These are phyloP conservation scores for Saitozyma sp. DNA, from an alignment of 768 basidiomycete species.

Conservation along the genomic window DNA sequence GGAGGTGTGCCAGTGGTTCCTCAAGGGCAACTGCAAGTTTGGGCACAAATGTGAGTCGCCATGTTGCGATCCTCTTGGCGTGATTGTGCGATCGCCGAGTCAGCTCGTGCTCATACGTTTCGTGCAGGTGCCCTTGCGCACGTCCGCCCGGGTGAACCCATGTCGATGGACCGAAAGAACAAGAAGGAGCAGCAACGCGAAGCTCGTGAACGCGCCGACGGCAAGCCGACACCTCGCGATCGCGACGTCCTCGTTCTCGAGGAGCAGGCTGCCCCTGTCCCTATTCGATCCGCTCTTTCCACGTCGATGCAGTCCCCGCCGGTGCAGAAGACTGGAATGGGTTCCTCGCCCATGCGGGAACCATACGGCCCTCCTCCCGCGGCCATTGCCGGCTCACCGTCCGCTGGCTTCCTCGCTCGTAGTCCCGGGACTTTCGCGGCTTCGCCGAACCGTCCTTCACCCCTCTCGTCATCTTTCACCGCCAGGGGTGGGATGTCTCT, in stretches of 20 bases:
- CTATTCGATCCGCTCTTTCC: slow-evolving; percentile 40
- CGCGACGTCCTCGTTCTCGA: slow-evolving; percentile 14
- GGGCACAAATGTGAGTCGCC: slow-evolving; percentile 57
- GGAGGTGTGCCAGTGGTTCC: slow-evolving; percentile 56
- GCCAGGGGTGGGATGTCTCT: slow-evolving; percentile 45
- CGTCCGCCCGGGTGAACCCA: slow-evolving; percentile 86
- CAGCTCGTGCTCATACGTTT: slow-evolving; percentile 8
- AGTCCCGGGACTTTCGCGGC: slow-evolving; percentile 31
- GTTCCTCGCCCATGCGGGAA: slow-evolving; percentile 42
- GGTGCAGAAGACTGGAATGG: slow-evolving; percentile 10
- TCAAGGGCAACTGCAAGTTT: slow-evolving; percentile 88
- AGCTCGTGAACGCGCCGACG: slow-evolving; percentile 27
- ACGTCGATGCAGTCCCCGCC: slow-evolving; percentile 40
- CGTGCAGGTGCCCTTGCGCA: slow-evolving; percentile 84
- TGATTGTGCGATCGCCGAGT: slow-evolving; percentile 1
- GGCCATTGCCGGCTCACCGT: slow-evolving; percentile 27
- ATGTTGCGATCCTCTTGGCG: not conserved
- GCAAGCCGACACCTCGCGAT: slow-evolving; percentile 5
- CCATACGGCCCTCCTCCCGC: slow-evolving; percentile 45
- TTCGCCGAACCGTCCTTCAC: slow-evolving; percentile 49
- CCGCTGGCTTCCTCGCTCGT: slow-evolving; percentile 36
- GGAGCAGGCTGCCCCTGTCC: slow-evolving; percentile 33
- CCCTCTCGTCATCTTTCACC: slow-evolving; percentile 54
- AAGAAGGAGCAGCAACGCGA: slow-evolving; percentile 59
- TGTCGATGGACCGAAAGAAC: slow-evolving; percentile 96